These are phyloP conservation scores for Microsporum audouinii DNA, from an alignment of 2,329 filamentous ascomycete genomes.

Conservation along the genomic window DNA sequence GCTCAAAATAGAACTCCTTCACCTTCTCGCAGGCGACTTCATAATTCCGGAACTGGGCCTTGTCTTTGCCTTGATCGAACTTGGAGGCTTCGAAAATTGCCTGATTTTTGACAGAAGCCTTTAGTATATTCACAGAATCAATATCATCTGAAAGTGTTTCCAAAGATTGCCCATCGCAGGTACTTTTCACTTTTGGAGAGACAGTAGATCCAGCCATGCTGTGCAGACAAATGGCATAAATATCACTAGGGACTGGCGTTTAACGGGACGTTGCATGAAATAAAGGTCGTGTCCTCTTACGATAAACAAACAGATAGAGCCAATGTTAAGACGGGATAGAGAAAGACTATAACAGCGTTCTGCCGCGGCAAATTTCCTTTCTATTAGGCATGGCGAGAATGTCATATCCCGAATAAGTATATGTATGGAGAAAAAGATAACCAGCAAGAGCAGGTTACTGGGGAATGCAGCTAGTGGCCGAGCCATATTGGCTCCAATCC, in stretches of 20 bases:
- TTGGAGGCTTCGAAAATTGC: slow-evolving; percentile 34
- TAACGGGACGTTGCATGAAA: too few relatives aligned
- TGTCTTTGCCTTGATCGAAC: slow-evolving; percentile 51
- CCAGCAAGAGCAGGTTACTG: background rate
- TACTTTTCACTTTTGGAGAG: background rate
- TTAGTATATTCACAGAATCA: slow-evolving; percentile 49
- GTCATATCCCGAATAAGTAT: background rate
- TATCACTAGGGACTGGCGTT: too few relatives aligned
- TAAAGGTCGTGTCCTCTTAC: too few relatives aligned
- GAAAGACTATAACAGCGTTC: background rate
- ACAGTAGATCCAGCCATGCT: background rate
- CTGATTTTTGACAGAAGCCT: slow-evolving; percentile 39
- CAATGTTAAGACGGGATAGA: background rate
- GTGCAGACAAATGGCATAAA: background rate
- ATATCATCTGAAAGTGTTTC: slow-evolving; percentile 39
- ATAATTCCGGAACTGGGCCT: slow-evolving; percentile 70
- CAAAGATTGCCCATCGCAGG: background rate
- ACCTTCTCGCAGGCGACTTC: slow-evolving; percentile 72
- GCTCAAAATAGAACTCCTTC: slow-evolving; percentile 72
- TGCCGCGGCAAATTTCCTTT: background rate
- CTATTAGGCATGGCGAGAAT: background rate
- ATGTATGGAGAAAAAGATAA: background rate
- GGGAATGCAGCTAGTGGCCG: too few relatives aligned
- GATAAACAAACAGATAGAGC: background rate
- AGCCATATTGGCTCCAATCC: background rate